Evolutionary conservation across 192 early-diverging fungal genomes (phyloP).

Genomic region (Cetraspora pellucida): DNA sequence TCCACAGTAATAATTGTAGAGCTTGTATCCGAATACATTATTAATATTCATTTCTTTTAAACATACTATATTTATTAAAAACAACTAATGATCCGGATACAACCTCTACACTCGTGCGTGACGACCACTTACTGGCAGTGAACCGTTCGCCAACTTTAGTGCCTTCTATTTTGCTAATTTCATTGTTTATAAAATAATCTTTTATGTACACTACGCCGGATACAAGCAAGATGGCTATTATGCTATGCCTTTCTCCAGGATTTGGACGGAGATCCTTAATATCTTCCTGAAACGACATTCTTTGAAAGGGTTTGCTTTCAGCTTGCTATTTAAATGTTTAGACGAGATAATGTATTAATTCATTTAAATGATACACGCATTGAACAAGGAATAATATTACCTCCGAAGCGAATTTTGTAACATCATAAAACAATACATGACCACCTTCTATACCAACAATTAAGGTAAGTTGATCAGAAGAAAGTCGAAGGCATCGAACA

Average conservation of each 20-base stretch:
- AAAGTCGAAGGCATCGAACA: slow-evolving; percentile 47
- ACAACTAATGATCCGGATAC: too few species aligned
- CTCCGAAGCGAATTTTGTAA: slow-evolving; percentile 40
- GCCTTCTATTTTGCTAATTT: background rate
- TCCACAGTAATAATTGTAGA: background rate
- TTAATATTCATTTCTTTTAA: background rate
- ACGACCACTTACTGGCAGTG: slow-evolving; percentile 18
- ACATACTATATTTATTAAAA: background rate
- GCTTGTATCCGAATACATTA: background rate
- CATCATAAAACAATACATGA: slow-evolving; percentile 40
- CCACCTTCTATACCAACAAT: slow-evolving; percentile 43
- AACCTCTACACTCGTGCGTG: too few species aligned
- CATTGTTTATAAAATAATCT: background rate
- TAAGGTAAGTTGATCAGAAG: slow-evolving; percentile 48
- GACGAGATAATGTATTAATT: slow-evolving; percentile 21
- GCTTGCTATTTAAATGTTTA: slow-evolving; percentile 38
- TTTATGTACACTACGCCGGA: slow-evolving; percentile 37
- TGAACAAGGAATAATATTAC: slow-evolving; percentile 42
- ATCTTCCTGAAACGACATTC: slow-evolving; percentile 44
- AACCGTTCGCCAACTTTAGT: slow-evolving; percentile 15
- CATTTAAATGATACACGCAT: slow-evolving; percentile 34
- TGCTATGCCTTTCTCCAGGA: slow-evolving; percentile 48
- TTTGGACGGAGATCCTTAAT: slow-evolving; percentile 70
- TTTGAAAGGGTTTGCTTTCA: slow-evolving; percentile 45
- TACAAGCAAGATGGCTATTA: slow-evolving; percentile 57